Base-by-base conservation (phyloP, 108 stramenopile genomes). In the Nitzschia sp. region DNA sequence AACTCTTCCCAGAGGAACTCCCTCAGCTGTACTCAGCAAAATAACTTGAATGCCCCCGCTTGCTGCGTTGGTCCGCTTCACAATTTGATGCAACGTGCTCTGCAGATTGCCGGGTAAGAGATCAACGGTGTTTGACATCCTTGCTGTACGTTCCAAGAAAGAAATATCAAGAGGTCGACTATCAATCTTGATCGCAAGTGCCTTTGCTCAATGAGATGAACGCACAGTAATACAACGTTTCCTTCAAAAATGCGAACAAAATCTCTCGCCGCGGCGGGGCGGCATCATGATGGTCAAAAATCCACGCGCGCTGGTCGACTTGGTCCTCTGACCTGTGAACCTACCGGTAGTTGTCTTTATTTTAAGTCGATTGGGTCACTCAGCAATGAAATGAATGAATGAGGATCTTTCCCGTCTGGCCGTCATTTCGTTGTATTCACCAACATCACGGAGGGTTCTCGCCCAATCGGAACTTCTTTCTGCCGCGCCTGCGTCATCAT, bases 11-110 rank as follows among this genome's bases (percentile, higher is more conserved):
- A 83, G 36, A 8, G 82, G 82, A 47, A 83, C 82, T 9, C 85
- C 85, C 51, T 85, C 85, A 4, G 77, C 70, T n/a, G 85, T 85
- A 24, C 71, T 74, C 45, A 85, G 47, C 32, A 81, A 33, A 66
- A 85, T 76, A 2, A 74, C 85, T 25, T 75, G 70, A 18, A 85
- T 76, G 11, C 75, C 74, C 4, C 72, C 84, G 19, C 67, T 51
- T 3, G 69, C 45, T 30, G 49, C 30, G 55, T 85, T 82, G 28
- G 55, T 34, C 47, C 71, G 58, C 45, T 70, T 35, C 13, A 85
- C 49, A n/a, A 82, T 69, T 38, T 76, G 56, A 21, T 82, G 68
- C 30, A 85, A 46, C 0, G 79, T 58, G 33, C 49, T 71, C 45
- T 85, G 84, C 27, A 85, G 54, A 25, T 82, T 66, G 3, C 58